phyloP scores from a whole-genome alignment of 352 stramenopile species.

The Phytophthora pini region DNA sequence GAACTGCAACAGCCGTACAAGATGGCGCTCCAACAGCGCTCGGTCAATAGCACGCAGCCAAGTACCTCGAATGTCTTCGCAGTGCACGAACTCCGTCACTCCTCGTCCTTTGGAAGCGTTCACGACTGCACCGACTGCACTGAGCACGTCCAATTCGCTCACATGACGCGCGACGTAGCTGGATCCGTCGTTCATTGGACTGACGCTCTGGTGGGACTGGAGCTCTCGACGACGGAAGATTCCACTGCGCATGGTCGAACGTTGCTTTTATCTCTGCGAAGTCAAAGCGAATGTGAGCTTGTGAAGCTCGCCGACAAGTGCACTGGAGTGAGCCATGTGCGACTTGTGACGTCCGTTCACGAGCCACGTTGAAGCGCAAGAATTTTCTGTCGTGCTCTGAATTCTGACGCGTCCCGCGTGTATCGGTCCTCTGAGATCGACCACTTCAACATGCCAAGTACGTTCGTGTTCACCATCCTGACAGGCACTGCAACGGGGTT shows the following conservation, averaged over 20 bases:
- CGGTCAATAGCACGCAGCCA: constrained; percentile 10
- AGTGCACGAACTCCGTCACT: constrained; percentile 14
- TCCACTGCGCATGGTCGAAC: constrained; percentile 5
- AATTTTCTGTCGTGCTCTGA: constrained; percentile 17
- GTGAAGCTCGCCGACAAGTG: background rate
- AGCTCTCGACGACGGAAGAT: constrained; percentile 24
- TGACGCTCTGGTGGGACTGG: constrained; percentile 12
- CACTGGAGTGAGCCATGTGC: constrained; percentile 14
- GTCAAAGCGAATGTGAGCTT: constrained; percentile 16
- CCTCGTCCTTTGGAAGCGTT: constrained; percentile 9
- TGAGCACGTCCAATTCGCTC: constrained; percentile 17
- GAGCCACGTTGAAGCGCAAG: constrained; percentile 29
- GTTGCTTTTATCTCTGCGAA: background rate
- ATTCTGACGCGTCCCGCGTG: constrained; percentile 20
- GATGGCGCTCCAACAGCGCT: constrained; percentile 17
- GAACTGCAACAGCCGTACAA: constrained; percentile 16
- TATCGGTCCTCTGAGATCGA: constrained; percentile 1
- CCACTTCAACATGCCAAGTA: constrained; percentile 17
- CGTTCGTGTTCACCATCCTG: constrained; percentile 2
- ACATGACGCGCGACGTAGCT: constrained; percentile 25
- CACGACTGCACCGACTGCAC: constrained; percentile 12
- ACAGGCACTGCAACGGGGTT: background rate
- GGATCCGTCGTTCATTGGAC: constrained; percentile 16
- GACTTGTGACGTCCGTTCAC: constrained; percentile 22
- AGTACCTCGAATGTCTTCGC: constrained; percentile 7